Conservation (phyloP, 2,329 filamentous ascomycete species). For the Tolypocladium ophioglossoides region DNA sequence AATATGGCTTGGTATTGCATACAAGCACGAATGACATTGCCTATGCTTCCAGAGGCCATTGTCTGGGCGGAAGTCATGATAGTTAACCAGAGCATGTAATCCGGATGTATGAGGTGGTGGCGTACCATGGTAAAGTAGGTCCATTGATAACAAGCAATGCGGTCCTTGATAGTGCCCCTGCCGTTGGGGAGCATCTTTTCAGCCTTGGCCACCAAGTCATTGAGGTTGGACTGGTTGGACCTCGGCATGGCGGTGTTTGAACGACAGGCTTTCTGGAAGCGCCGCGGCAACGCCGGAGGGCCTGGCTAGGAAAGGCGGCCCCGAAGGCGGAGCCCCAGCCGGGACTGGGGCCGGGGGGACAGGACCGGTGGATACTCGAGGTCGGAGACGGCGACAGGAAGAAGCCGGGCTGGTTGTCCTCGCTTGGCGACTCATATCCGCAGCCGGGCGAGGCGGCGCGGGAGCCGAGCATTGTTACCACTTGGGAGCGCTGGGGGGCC, state of each 20-base stretch:
- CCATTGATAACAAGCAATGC: conserved; percentile 50
- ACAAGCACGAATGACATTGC: conserved; percentile 37
- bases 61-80: conserved; percentile 5
- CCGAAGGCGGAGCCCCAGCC: not conserved
- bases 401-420: conserved; percentile 19
- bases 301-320: not conserved
- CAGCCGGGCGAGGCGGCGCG: conserved; percentile 1
- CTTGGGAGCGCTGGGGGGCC: conserved; percentile 20
- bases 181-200: conserved; percentile 11
- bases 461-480: conserved; percentile 12
- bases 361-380: not conserved
- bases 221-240: conserved; percentile 13
- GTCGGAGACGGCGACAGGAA: conserved; percentile 12
- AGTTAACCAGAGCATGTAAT: not conserved
- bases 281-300: not conserved
- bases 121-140: conserved; percentile 59
- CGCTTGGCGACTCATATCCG: conserved; percentile 28
- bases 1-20: not conserved
- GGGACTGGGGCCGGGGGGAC: not conserved
- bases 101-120: not conserved
- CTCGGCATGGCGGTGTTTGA: not conserved
- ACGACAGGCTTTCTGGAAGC: not conserved
- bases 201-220: conserved; percentile 22
- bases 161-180: conserved; percentile 35
- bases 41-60: conserved; percentile 45